Evolutionary conservation across 2,329 filamentous ascomycete genomes (phyloP).

Genomic region (Exophiala oligosperma): DNA sequence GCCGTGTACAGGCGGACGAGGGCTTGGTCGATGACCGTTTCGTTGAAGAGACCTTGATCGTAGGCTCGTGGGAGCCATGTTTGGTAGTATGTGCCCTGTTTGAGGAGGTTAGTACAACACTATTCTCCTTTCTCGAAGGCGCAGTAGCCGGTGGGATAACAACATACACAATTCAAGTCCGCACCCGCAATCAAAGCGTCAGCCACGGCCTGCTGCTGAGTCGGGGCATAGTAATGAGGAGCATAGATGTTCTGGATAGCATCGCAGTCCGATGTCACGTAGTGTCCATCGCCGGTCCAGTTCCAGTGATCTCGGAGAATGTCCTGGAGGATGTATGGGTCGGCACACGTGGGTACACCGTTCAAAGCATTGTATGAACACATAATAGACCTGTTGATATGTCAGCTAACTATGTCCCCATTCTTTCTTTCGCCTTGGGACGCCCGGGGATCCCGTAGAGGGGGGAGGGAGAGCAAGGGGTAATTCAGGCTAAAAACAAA

Average conservation of each 20-base stretch:
- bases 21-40: constrained; percentile 48
- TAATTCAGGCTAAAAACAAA: background rate
- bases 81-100: constrained; percentile 48
- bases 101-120: background rate
- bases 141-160: background rate
- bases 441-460: too few species aligned
- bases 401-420: background rate
- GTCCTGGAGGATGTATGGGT: constrained; percentile 61
- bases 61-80: constrained; percentile 46
- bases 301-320: constrained; percentile 66
- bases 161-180: constrained; percentile 50
- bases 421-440: too few species aligned
- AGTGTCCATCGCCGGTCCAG: constrained; percentile 62
- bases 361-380: constrained; percentile 66
- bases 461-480: too few species aligned
- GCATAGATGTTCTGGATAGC: constrained; percentile 60
- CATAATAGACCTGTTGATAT: constrained; percentile 58
- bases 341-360: constrained; percentile 64
- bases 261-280: constrained; percentile 66
- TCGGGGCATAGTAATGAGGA: constrained; percentile 50
- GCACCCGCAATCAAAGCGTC: constrained; percentile 53
- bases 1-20: constrained; percentile 51
- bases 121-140: background rate
- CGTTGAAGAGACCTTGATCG: constrained; percentile 45
- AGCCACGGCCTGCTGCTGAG: constrained; percentile 49